phyloP scores from a whole-genome alignment of 257 asterid genomes.

The Galeopsis tetrahit region DNA sequence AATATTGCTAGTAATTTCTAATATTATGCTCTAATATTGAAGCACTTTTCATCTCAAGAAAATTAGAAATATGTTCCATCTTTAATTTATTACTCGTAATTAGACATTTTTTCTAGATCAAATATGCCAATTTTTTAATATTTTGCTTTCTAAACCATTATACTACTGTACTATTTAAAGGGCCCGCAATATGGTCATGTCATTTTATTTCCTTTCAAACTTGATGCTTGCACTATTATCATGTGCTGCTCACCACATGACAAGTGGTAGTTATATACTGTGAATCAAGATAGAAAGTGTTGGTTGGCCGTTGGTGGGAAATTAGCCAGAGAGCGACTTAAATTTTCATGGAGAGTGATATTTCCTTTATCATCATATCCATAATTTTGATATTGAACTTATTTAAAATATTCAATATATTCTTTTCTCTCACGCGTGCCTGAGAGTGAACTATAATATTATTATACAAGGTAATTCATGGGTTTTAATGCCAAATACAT shows the following conservation, averaged over 20 bases:
- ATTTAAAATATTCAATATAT: not conserved
- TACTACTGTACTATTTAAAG: not conserved
- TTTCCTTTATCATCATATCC: not conserved
- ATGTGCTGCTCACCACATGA: not conserved
- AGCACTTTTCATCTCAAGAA: constrained; percentile 2
- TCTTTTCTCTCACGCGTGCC: not conserved
- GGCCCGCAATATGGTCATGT: constrained; percentile 3
- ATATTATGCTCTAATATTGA: not conserved
- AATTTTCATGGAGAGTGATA: not conserved
- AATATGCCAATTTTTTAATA: not conserved
- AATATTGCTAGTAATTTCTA: not conserved
- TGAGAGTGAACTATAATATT: not conserved
- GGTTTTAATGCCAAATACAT: not conserved
- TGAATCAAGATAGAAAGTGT: not conserved
- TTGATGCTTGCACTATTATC: constrained; percentile 15
- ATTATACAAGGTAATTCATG: not conserved
- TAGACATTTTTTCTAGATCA: not conserved
- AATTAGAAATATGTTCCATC: not conserved
- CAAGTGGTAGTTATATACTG: not conserved
- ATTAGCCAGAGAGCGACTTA: constrained; percentile 1
- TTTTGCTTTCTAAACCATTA: not conserved
- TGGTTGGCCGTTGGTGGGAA: not conserved
- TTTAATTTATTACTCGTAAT: not conserved
- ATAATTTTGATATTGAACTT: not conserved
- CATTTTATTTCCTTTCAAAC: constrained; percentile 19